phyloP scores from a whole-genome alignment of 495 filamentous ascomycete genomes.

The Aspergillus nanangensis region DNA sequence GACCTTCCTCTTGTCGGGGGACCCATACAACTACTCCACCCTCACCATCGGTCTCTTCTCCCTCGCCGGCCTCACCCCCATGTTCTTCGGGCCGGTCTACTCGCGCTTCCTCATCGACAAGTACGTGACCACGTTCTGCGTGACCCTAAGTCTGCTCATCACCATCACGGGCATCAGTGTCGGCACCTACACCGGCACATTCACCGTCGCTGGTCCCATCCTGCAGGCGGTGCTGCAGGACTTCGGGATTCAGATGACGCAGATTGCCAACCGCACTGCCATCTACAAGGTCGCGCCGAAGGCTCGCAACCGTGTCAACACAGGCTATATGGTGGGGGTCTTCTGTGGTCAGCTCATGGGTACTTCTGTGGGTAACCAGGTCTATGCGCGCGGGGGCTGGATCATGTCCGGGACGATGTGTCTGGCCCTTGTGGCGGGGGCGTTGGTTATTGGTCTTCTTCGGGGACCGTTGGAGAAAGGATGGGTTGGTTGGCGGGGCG shows the following conservation, averaged over 20 bases:
- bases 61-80: conserved; percentile 67
- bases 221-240: conserved; percentile 71
- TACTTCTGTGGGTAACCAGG: conserved; percentile 64
- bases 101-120: conserved; percentile 66
- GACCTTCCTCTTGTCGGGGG: conserved; percentile 67
- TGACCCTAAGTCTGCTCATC: conserved; percentile 56
- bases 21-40: conserved; percentile 64
- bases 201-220: conserved; percentile 68
- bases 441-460: conserved; percentile 50
- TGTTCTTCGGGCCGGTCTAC: conserved; percentile 62
- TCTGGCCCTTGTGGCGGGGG: conserved; percentile 59
- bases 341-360: conserved; percentile 77
- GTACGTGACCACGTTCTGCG: conserved; percentile 61
- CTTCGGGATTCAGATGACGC: conserved; percentile 66
- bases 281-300: conserved; percentile 71
- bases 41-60: conserved; percentile 73
- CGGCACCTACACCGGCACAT: conserved; percentile 63
- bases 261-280: conserved; percentile 68
- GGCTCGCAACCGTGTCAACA: conserved; percentile 74
- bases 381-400: conserved; percentile 72
- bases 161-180: conserved; percentile 59
- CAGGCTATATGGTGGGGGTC: conserved; percentile 71
- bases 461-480: conserved; percentile 65
- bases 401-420: conserved; percentile 61
- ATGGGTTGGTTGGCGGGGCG: conserved; percentile 75